Percentiles rank a stretch among this genome's conserved stretches.
phyloP scores from a whole-genome alignment of 306 rosid species.

The Ormosia semicastrata region DNA sequence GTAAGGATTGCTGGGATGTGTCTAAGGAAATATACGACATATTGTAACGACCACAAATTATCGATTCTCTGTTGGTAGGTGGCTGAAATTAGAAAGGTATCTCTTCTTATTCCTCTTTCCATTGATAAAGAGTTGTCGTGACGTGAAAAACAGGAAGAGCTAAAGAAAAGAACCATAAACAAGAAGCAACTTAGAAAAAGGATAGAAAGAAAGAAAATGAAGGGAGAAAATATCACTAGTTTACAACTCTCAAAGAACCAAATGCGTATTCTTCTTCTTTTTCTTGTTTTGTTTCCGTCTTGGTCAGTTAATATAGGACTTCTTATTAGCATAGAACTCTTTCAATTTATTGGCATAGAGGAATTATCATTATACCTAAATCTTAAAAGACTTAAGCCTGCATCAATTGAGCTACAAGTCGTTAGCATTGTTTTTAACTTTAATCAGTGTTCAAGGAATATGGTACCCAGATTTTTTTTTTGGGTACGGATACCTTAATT shows the following conservation, averaged over 20 bases:
- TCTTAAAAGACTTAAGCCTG: too few species aligned
- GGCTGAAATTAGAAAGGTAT: not conserved
- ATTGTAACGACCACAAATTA: not conserved
- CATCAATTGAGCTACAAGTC: too few species aligned
- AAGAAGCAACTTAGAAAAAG: not conserved
- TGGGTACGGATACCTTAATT: too few species aligned
- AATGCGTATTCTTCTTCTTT: not conserved
- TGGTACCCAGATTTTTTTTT: too few species aligned
- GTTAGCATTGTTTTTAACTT: too few species aligned
- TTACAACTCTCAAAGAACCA: not conserved
- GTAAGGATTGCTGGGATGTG: not conserved
- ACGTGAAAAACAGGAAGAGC: not conserved
- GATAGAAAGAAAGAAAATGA: not conserved
- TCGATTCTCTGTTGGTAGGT: not conserved
- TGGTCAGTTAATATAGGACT: not conserved
- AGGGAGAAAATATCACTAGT: not conserved
- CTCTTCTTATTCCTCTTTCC: not conserved
- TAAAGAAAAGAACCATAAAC: not conserved
- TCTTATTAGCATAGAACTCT: not conserved
- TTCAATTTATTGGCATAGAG: too few species aligned
- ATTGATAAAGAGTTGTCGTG: not conserved
- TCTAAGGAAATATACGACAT: not conserved
- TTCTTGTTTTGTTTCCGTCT: not conserved
- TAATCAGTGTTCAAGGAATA: too few species aligned
- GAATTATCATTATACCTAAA: too few species aligned